Evolutionary conservation across 495 filamentous ascomycete species (phyloP), one percentile per base, ranked within the genome.

Genomic region (Podospora australis): DNA sequence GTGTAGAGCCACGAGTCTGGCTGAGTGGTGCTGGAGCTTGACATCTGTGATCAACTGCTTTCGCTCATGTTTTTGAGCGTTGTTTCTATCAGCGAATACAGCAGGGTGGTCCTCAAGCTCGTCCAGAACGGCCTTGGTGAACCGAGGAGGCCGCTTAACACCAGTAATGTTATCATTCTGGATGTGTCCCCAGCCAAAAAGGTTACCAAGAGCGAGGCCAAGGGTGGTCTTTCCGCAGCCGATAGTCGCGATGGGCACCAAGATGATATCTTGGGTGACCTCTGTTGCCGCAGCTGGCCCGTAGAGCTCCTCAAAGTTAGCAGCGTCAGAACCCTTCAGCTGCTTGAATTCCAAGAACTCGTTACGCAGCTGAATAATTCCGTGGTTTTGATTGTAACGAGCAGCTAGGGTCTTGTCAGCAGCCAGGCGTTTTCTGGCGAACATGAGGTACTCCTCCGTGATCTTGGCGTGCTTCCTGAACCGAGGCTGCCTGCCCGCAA

Each of bases 151-250:
- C 24, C 88, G 84, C 42, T 74, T 74, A 61, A 82, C 80, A 44
- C 85, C 86, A n/a, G 74, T 78, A 40, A 98, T 91, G 60, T 97
- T 94, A 66, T 98, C 92, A 59, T 98, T 98, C 60, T 98, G 92
- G 30, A 96, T 73, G 63, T 96, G 90, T 23, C 86, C 91, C 90
- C 92, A 98, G 36, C 74, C 80, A 49, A 96, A 98, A 2, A 98
- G 77, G 54, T 88, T 83, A 13, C 71, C 74, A 11, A 98, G 69
- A 5, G 90, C 90, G 26, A 95, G 58, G 6, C 87, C 90, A 32
- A 98, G 69, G 0, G 92, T 98, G 0, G 92, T 97, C 75, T 98
- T 98, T 19, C 92, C 92, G 57, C 94, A 98, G 4, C 92, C 92
- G 21, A 98, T 80, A 0, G 90, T 92, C 1, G 94, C 92, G 53